Percentiles rank a stretch among this genome's conserved stretches.
Conservation (phyloP, 2,329 filamentous ascomycete species). For the Amauroascus niger region DNA sequence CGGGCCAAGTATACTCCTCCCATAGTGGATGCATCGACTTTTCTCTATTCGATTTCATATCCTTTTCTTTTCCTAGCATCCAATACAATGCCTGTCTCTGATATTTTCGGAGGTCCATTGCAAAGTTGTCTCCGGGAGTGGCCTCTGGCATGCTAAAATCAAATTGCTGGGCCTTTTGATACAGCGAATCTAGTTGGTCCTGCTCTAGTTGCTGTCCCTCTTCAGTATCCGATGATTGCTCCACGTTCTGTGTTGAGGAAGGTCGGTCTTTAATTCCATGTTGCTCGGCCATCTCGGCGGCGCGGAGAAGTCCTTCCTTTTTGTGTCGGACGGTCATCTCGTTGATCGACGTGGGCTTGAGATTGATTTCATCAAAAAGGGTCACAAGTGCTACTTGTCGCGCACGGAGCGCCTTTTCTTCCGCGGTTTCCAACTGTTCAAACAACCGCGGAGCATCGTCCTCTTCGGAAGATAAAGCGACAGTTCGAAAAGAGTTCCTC, state of each 20-base stretch:
- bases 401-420: conserved; percentile 73
- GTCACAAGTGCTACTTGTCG: conserved; percentile 81
- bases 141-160: conserved; percentile 86
- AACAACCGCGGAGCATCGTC: conserved; percentile 62
- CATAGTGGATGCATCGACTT: conserved; percentile 91
- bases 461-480: conserved; percentile 51
- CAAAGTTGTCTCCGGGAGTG: conserved; percentile 72
- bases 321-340: conserved; percentile 66
- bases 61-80: conserved; percentile 91
- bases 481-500: conserved; percentile 60
- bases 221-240: conserved; percentile 53
- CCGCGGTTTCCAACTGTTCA: conserved; percentile 72
- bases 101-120: conserved; percentile 76
- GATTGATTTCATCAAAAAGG: conserved; percentile 77
- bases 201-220: conserved; percentile 89
- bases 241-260: conserved; percentile 31
- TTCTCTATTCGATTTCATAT: conserved; percentile 60
- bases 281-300: conserved; percentile 80
- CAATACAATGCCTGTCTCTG: conserved; percentile 92
- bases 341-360: conserved; percentile 66
- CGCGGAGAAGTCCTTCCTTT: conserved; percentile 71
- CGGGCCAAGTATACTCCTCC: conserved; percentile 90
- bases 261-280: conserved; percentile 51
- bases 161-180: conserved; percentile 93
- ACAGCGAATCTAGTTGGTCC: conserved; percentile 85